Evolutionary conservation across 306 rosid species (phyloP), one percentile per base, ranked within the genome.

Genomic region (Abrus precatorius): DNA sequence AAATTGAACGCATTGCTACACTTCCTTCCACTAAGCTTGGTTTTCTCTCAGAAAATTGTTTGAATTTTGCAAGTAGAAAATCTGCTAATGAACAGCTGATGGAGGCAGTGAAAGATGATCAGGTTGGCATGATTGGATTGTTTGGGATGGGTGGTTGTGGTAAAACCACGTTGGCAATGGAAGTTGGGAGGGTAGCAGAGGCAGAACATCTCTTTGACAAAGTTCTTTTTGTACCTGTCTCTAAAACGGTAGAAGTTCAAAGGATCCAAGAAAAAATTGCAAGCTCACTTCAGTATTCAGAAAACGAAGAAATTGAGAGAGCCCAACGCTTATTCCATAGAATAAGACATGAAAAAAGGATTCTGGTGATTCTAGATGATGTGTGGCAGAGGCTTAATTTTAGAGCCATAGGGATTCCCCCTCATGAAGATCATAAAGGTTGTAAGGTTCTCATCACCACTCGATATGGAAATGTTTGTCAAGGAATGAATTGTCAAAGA

Each of bases 211-310:
- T 36, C 5, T 83, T 77, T 70, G 56, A 83, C 9, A 7, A 63
- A 47, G 86, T 77, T 5, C n/a, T n/a, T n/a, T n/a, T n/a, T n/a
- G n/a, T n/a, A n/a, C n/a, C n/a, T n/a, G n/a, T n/a, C n/a, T n/a
- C 36, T 1, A 63, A 40, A 3, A 45, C 10, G 1, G 12, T 47
- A 0, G 43, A 83, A 0, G 60, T 73, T 1, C 28, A 6, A 6
- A 78, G 2, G 5, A 74, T 84, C 33, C 87, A 67, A 73, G 61
- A 48, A 7, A n/a, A 49, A 1, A 79, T 84, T 38, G 84, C 81
- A 30, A 32, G 27, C 3, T 2, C 20, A 0, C 3, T 79, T 0
- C 9, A 1, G 0, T 50, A n/a, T n/a, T n/a, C 28, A 2, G 82
- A 20, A 34, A 74, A 11, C 0, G 50, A 29, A 6, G n/a, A n/a